Evolutionary conservation across 257 asterid genomes (phyloP).

Genomic region (Nemophila menziesii): DNA sequence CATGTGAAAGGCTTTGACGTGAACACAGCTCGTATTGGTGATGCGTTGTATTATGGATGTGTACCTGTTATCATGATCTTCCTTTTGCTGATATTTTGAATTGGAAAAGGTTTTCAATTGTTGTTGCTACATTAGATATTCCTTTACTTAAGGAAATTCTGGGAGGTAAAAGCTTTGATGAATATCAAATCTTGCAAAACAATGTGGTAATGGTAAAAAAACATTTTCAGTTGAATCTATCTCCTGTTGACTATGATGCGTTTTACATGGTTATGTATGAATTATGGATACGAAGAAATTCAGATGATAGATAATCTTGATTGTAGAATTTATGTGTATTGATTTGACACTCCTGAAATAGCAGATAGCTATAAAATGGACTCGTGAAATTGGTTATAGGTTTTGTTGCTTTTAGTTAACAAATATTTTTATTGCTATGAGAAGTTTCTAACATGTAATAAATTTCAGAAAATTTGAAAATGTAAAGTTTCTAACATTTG

Average conservation of each 20-base stretch:
- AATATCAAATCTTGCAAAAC: constrained; percentile 28
- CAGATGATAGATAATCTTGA: too few relatives aligned
- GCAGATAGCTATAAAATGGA: too few relatives aligned
- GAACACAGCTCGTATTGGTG: constrained; percentile 86
- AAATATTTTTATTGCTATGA: too few relatives aligned
- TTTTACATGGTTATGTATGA: constrained; percentile 80
- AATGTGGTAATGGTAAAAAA: constrained; percentile 53
- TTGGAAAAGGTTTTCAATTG: constrained; percentile 65
- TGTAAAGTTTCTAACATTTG: too few relatives aligned
- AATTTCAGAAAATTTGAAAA: too few relatives aligned
- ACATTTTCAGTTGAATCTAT: constrained; percentile 74
- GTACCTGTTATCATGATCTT: constrained; percentile 83
- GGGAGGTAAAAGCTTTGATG: constrained; percentile 22
- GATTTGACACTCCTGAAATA: too few relatives aligned
- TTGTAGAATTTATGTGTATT: too few relatives aligned
- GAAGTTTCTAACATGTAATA: too few relatives aligned
- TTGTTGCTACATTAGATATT: constrained; percentile 66
- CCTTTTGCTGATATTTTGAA: constrained; percentile 64
- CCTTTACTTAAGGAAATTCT: constrained; percentile 65
- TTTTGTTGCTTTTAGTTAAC: too few relatives aligned
- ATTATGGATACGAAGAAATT: constrained; percentile 66
- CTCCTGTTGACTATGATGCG: constrained; percentile 65
- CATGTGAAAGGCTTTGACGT: constrained; percentile 90
- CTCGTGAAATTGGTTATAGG: too few relatives aligned
- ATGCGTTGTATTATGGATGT: constrained; percentile 70